Conservation (phyloP, 2,329 filamentous ascomycete species). For the Berkeleyomyces rouxiae region DNA sequence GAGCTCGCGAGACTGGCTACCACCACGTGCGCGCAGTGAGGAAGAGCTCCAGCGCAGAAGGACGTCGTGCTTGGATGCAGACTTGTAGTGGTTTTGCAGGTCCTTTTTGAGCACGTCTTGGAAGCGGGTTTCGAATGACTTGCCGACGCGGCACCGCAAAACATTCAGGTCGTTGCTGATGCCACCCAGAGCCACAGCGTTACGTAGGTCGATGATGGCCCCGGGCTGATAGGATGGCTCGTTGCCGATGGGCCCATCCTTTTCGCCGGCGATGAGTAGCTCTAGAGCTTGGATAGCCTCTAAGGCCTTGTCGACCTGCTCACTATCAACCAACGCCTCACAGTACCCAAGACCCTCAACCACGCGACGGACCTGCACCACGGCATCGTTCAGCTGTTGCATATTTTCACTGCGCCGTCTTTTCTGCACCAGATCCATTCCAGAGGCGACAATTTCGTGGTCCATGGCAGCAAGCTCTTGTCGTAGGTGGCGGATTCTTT, state of each 20-base stretch:
- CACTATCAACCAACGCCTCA: conserved; percentile 65
- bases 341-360: conserved; percentile 59
- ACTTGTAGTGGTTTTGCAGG: conserved; percentile 61
- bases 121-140: conserved; percentile 70
- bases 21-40: conserved; percentile 52
- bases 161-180: conserved; percentile 60
- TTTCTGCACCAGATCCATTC: conserved; percentile 72
- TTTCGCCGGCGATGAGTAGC: conserved; percentile 59
- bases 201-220: conserved; percentile 7
- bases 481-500: conserved; percentile 65
- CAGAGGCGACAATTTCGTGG: conserved; percentile 69
- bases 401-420: conserved; percentile 71
- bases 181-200: conserved; percentile 20
- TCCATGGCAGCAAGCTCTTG: conserved; percentile 69
- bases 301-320: conserved; percentile 68
- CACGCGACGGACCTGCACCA: conserved; percentile 66
- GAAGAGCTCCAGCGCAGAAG: conserved; percentile 72
- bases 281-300: conserved; percentile 64
- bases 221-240: conserved; percentile 42
- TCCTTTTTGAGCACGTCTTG: conserved; percentile 63
- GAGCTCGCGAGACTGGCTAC: conserved; percentile 43
- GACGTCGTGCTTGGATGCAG: conserved; percentile 54
- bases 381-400: conserved; percentile 62
- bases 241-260: conserved; percentile 23
- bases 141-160: conserved; percentile 67